Evolutionary conservation across 176 grass and related monocot genomes (phyloP).

Genomic region (Eragrostis curvula): DNA sequence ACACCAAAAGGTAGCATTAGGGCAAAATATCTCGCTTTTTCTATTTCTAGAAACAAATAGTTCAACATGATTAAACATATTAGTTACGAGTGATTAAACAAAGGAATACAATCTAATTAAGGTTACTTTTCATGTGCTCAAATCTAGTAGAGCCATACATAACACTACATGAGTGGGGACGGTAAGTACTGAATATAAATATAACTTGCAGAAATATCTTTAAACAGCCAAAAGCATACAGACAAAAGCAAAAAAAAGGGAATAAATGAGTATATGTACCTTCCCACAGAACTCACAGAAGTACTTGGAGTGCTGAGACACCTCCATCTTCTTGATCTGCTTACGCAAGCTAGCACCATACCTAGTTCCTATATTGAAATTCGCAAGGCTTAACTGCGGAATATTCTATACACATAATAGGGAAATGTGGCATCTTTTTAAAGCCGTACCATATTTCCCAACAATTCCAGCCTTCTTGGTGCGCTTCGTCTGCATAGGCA

Average conservation of each 20-base stretch:
- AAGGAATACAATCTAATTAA: too few relatives aligned
- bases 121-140: background rate
- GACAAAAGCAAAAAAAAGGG: background rate
- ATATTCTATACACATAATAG: background rate
- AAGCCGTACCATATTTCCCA: slow-evolving; percentile 83
- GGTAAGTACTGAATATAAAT: background rate
- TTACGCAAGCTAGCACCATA: slow-evolving; percentile 99
- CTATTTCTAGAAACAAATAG: background rate
- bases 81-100: too few relatives aligned
- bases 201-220: background rate
- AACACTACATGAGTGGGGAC: too few relatives aligned
- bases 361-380: slow-evolving; percentile 67
- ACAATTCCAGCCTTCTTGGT: slow-evolving; percentile 99
- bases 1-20: background rate
- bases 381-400: background rate
- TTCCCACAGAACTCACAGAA: slow-evolving; percentile 99
- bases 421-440: background rate
- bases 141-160: too few relatives aligned
- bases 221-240: background rate
- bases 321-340: slow-evolving; percentile 99
- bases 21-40: too few relatives aligned
- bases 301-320: slow-evolving; percentile 97
- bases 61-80: background rate
- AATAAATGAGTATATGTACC: slow-evolving; percentile 50
- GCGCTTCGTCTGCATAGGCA: slow-evolving; percentile 79